Evolutionary conservation across 805 yeast genomes (phyloP), one percentile per base, ranked within the genome.

Genomic region (Brettanomyces bruxellensis): DNA sequence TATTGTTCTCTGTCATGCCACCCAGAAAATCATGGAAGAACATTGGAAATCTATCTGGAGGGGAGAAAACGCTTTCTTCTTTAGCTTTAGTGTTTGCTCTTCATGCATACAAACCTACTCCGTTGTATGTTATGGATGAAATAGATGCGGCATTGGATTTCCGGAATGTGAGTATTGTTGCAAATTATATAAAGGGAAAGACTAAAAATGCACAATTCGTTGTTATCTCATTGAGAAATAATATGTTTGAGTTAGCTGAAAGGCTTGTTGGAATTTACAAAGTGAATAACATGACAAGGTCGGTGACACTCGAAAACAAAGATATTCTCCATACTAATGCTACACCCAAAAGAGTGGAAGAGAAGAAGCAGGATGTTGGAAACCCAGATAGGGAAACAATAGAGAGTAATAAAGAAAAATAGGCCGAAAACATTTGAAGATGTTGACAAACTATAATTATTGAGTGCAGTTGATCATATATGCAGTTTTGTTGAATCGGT

Each of bases 121-220:
- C 99, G 6, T 86, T 93, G 95, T 93, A 93, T 60, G 91, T 93
- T 55, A 70, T 93, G 48, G 99, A 93, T 66, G 99, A 93, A 67
- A 97, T 93, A 36, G 99, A 93, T 68, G 99, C 99, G 1, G 99
- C 99, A 1, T 74, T 93, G 53, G 99, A 93, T 68, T 93, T 93
- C 67, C 73, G 97, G 61, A 93, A 93, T 57, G 99, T 93, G 34
- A 88, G 96, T 11, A 93, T 93, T 66, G 96, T 93, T 44, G 99
- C 99, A 3, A 91, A 90, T 58, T 95, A 93, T 61, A 93, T 93
- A 62, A 90, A 89, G 59, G 96, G 90, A 57, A 73, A 97, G 44
- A 95, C 99, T 3, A 86, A 86, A 66, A 88, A 91, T 64, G 99
- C 97, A 0, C 99, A 93, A 62, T 93, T 93, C 56, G 79, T 93